Evolutionary conservation across 768 basidiomycete species (phyloP).

Genomic region (Mrakia blollopis): DNA sequence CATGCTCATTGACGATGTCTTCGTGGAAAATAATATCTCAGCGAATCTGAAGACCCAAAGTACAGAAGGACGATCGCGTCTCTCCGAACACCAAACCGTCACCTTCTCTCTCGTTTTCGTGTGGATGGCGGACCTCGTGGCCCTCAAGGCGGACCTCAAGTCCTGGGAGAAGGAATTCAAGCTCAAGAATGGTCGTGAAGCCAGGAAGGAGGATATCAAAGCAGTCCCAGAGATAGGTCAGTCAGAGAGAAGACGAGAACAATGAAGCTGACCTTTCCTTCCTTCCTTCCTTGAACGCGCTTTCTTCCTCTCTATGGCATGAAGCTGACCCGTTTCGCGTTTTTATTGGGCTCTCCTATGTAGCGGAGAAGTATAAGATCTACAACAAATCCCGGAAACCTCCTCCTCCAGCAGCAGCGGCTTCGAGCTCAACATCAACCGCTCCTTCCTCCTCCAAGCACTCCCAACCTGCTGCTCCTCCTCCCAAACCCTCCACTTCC

Average conservation of each 20-base stretch:
- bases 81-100: not conserved
- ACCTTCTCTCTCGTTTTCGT: not conserved
- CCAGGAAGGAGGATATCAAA: constrained; percentile 33
- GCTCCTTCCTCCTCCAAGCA: constrained; percentile 5
- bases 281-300: not conserved
- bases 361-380: constrained; percentile 30
- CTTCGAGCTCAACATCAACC: not conserved
- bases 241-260: not conserved
- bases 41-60: no score
- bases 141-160: constrained; percentile 30
- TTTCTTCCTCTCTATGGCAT: not conserved
- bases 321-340: not conserved
- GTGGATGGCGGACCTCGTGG: constrained; percentile 20
- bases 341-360: not conserved
- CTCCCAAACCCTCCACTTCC: not conserved
- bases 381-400: constrained; percentile 31
- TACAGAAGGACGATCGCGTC: not conserved
- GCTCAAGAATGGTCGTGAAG: constrained; percentile 18
- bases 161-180: constrained; percentile 29
- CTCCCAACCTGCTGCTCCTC: not conserved
- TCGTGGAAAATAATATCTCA: no score
- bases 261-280: constrained; percentile 1
- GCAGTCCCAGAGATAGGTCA: constrained; percentile 24
- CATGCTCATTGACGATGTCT: no score
- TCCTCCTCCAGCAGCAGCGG: not conserved